Evolutionary conservation across 169 alveolate species (phyloP), one percentile per base, ranked within the genome.

Genomic region (Plasmodium malariae): DNA sequence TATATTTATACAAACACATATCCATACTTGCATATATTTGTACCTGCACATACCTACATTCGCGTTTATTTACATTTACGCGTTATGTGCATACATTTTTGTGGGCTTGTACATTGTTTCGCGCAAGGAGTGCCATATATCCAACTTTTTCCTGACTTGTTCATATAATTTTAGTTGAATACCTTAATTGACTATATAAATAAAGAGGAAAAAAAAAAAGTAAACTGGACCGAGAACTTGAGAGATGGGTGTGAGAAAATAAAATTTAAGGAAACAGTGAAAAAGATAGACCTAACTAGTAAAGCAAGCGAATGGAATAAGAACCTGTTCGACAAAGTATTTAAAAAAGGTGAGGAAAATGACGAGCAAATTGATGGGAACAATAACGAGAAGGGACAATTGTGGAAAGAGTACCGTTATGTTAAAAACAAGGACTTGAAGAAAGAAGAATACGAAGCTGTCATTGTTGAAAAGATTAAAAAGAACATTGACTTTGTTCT

Each of bases 131-230:
- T n/a, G n/a, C n/a, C n/a, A n/a, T n/a, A n/a, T n/a, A n/a, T n/a
- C n/a, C n/a, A n/a, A n/a, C n/a, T n/a, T n/a, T n/a, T n/a, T n/a
- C n/a, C n/a, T n/a, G n/a, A n/a, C n/a, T n/a, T n/a, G n/a, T n/a
- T n/a, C n/a, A n/a, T 17, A 57, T 7, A 1, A 0, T 4, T n/a
- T 1, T 51, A 83, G 91, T 14, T 83, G 43, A 83, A 83, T 34
- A 65, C 69, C 19, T 26, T 83, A 21, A 36, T 83, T 36, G 91
- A 83, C 14, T 71, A 83, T 32, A 43, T 83, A 40, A 83, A 83
- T 5, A 67, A 67, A 28, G 91, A 83, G 37, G 91, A 83, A 17
- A 68, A 67, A n/a, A 83, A 43, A 67, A 83, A 67, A 83, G 49
- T 21, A 1, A 67, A 83, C 12, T 83, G 91, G 91, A n/a, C 30